phyloP scores from a whole-genome alignment of 352 stramenopile genomes.

The Globisporangium radiosum region DNA sequence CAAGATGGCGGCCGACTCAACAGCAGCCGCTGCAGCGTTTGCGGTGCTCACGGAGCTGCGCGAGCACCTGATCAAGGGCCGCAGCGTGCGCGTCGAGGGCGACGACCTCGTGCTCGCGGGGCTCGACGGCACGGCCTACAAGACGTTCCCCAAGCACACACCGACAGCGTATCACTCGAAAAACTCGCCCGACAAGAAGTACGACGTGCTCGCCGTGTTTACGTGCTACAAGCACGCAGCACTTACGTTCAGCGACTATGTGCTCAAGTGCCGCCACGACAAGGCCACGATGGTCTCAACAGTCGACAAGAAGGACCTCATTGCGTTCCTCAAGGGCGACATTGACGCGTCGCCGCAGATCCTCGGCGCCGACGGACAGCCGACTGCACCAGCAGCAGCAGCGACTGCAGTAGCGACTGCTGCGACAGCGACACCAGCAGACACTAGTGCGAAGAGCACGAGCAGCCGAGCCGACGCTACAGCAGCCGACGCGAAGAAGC shows the following conservation, averaged over 20 bases:
- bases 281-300: slow-evolving; percentile 80
- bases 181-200: slow-evolving; percentile 65
- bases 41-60: slow-evolving; percentile 43
- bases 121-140: slow-evolving; percentile 37
- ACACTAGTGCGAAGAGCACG: slow-evolving; percentile 8
- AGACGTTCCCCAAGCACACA: slow-evolving; percentile 53
- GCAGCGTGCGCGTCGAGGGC: slow-evolving; percentile 41
- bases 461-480: slow-evolving; percentile 12
- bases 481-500: slow-evolving; percentile 29
- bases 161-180: slow-evolving; percentile 80
- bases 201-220: slow-evolving; percentile 75
- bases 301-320: slow-evolving; percentile 85
- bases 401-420: not conserved
- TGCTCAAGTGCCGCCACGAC: slow-evolving; percentile 72
- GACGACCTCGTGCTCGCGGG: slow-evolving; percentile 59
- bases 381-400: not conserved
- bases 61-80: slow-evolving; percentile 70
- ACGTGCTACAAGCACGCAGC: slow-evolving; percentile 73
- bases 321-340: slow-evolving; percentile 80
- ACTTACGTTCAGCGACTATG: slow-evolving; percentile 79
- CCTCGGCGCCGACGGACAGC: slow-evolving; percentile 17
- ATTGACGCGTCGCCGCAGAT: slow-evolving; percentile 78
- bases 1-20: not conserved
- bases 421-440: not conserved
- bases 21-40: slow-evolving; percentile 18